Percentiles rank a stretch among this genome's conserved stretches.
Conservation (phyloP, 2,329 filamentous ascomycete genomes). For the Elsinoe batatas region DNA sequence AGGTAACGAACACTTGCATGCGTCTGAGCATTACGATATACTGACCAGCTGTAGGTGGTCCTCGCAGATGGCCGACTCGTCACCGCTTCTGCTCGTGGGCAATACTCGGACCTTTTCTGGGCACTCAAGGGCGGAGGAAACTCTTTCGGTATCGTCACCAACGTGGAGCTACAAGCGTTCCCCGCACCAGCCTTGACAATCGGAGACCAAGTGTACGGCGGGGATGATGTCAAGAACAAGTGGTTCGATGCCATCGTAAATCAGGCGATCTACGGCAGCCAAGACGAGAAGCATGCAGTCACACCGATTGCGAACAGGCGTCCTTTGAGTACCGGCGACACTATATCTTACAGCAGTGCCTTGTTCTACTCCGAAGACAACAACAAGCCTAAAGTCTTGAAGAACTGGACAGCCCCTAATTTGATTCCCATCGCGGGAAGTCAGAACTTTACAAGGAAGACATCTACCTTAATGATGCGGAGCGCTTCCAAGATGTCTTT, state of each 20-base stretch:
- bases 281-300: neutral
- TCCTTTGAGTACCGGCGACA: neutral
- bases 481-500: constrained; percentile 32
- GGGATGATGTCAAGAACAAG: constrained; percentile 22
- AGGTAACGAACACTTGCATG: neutral
- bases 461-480: constrained; percentile 28
- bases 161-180: neutral
- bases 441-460: constrained; percentile 5
- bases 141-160: constrained; percentile 15
- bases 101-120: constrained; percentile 18
- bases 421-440: neutral
- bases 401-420: constrained; percentile 2
- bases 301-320: constrained; percentile 4
- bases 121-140: constrained; percentile 18
- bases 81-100: constrained; percentile 8
- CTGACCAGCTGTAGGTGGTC: neutral
- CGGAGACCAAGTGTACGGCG: constrained; percentile 2
- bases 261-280: neutral
- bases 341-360: neutral
- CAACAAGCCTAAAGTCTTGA: neutral
- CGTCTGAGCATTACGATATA: neutral
- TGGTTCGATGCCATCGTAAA: constrained; percentile 6
- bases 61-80: constrained; percentile 8
- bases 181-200: neutral
- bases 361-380: constrained; percentile 5